Conservation (phyloP, 1,284 basidiomycete genomes). For the Volvariella volvacea region DNA sequence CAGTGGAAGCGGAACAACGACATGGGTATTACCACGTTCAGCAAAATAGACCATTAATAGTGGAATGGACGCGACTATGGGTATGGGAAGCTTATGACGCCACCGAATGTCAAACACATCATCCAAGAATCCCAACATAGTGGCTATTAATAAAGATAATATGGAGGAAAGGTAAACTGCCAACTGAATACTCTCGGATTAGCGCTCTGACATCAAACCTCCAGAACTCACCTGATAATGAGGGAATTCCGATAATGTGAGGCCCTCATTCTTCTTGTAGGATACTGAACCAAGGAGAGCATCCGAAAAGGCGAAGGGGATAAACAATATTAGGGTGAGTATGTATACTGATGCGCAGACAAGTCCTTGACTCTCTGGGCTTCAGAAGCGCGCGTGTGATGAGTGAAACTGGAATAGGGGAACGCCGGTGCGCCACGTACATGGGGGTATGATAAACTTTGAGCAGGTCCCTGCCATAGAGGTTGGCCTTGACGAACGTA, state of each 20-base stretch:
- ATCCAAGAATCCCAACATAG: slow-evolving; percentile 92
- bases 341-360: slow-evolving; percentile 90
- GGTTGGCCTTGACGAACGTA: slow-evolving; percentile 67
- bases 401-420: slow-evolving; percentile 4
- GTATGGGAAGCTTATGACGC: slow-evolving; percentile 97
- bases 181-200: slow-evolving; percentile 41
- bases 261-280: slow-evolving; percentile 45
- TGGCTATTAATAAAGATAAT: slow-evolving; percentile 86
- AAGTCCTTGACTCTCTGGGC: slow-evolving; percentile 91
- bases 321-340: slow-evolving; percentile 78
- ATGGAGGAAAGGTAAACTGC: slow-evolving; percentile 91
- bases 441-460: slow-evolving; percentile 71
- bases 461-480: slow-evolving; percentile 77
- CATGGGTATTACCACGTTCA: slow-evolving; percentile 86
- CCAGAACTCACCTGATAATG: slow-evolving; percentile 68
- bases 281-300: slow-evolving; percentile 44
- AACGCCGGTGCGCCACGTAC: slow-evolving; percentile 36
- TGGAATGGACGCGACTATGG: slow-evolving; percentile 91
- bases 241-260: slow-evolving; percentile 71
- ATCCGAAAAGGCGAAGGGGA: slow-evolving; percentile 84
- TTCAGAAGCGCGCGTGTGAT: slow-evolving; percentile 24
- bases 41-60: slow-evolving; percentile 96
- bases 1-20: slow-evolving; percentile 87
- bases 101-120: slow-evolving; percentile 99
- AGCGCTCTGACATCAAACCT: neutral